phyloP scores from a whole-genome alignment of 2,329 filamentous ascomycete genomes.

The Neopestalotiopsis sp. region DNA sequence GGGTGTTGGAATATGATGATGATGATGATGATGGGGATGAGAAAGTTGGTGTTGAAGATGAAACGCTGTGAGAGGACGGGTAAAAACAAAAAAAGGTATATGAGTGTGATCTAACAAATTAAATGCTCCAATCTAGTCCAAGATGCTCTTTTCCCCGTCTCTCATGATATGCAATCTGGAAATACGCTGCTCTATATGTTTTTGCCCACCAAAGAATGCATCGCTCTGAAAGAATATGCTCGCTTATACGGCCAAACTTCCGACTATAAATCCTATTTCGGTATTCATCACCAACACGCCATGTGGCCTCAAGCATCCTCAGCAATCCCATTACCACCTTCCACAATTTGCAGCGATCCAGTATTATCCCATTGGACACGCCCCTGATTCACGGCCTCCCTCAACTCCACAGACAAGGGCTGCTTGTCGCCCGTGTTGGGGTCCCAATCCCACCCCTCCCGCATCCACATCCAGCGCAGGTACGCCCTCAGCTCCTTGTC shows the following conservation, averaged over 20 bases:
- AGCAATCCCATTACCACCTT: conserved; percentile 32
- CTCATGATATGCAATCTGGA: not conserved
- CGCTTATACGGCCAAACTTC: conserved; percentile 28
- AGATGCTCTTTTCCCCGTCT: not conserved
- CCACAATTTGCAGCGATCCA: conserved; percentile 51
- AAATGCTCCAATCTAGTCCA: not conserved
- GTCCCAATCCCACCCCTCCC: conserved; percentile 85
- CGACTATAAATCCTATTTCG: too few species aligned
- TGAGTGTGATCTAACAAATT: not conserved
- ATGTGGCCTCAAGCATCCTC: conserved; percentile 45
- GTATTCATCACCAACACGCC: too few species aligned
- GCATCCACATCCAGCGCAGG: conserved; percentile 90
- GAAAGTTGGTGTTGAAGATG: not conserved
- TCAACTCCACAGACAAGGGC: conserved; percentile 57
- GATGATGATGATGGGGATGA: not conserved
- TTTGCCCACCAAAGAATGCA: not conserved
- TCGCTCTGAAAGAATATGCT: not conserved
- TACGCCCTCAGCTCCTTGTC: conserved; percentile 92
- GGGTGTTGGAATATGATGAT: conserved; percentile 15
- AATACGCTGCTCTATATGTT: not conserved
- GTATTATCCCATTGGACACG: conserved; percentile 60
- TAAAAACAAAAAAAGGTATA: not conserved
- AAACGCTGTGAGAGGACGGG: too few species aligned
- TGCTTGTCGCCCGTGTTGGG: conserved; percentile 68
- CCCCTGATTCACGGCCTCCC: conserved; percentile 60